These are phyloP conservation scores for Penicillium sp. DNA, from an alignment of 2,329 filamentous ascomycete species.

Conservation along the genomic window DNA sequence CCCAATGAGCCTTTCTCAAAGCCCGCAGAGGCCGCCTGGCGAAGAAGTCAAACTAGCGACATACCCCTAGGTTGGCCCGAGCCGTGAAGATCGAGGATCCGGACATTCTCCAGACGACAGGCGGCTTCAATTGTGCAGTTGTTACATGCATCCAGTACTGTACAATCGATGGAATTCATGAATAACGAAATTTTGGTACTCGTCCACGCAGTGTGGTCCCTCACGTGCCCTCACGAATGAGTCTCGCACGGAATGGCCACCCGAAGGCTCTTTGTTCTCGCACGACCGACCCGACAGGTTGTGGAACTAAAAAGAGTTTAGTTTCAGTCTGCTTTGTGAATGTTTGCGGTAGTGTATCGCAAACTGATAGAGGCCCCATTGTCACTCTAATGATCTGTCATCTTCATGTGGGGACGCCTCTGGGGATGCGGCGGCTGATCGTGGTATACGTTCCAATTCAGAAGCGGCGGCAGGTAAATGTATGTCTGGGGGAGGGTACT, in stretches of 20 bases:
- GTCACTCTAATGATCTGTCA: neutral
- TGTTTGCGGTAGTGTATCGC: neutral
- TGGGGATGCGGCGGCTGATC: neutral
- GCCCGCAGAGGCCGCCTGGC: neutral
- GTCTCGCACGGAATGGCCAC: too few relatives aligned
- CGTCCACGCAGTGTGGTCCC: too few relatives aligned
- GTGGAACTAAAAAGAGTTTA: too few relatives aligned
- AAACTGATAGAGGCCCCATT: neutral
- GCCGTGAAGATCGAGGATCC: neutral
- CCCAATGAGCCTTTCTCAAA: neutral
- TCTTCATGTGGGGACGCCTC: neutral
- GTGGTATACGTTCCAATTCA: neutral
- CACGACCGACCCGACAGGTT: too few relatives aligned
- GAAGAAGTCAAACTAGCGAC: neutral
- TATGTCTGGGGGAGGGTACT: neutral
- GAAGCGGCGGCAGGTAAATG: neutral
- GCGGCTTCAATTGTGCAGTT: neutral
- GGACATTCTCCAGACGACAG: neutral
- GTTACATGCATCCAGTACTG: too few relatives aligned
- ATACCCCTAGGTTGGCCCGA: neutral
- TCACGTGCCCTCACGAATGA: too few relatives aligned
- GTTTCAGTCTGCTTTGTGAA: too few relatives aligned
- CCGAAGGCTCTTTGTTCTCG: too few relatives aligned
- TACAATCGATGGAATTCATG: too few relatives aligned
- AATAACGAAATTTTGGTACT: too few relatives aligned